Evolutionary conservation across 305 asterid genomes (phyloP), one percentile per base, ranked within the genome.

Genomic region (Fraxinus xanthoxyloides): DNA sequence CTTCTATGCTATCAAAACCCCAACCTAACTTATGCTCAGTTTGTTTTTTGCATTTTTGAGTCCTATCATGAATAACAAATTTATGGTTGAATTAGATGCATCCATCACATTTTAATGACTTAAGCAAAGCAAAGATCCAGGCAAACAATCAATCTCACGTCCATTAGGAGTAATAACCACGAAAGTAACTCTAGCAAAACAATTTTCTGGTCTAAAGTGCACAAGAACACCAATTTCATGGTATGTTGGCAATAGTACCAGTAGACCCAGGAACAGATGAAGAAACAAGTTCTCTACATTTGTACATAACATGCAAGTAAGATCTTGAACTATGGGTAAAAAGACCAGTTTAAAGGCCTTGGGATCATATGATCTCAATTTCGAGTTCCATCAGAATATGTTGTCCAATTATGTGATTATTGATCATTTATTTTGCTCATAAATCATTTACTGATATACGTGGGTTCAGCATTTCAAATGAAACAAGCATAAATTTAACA

Each of bases 331-430:
- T 36, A 72, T 13, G 36, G 38, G 65, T 72, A 46, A 61, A 77
- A 15, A 31, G 7, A 74, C 38, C 75, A 82, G 80, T 40, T 35
- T 72, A 56, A 46, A 75, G 35, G 26, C 54, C 59, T 12, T 28
- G 46, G 56, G 28, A 59, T 36, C 79, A 26, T 35, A 32, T 31
- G 79, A 78, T 63, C 75, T 40, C 10, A 38, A 67, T 51, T 34
- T 48, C 51, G 38, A 48, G 69, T 74, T 67, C 40, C 13, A 75
- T 21, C 35, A 32, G 34, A 65, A 21, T 79, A 28, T 48, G 75
- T 70, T 74, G 77, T 82, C 75, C 32, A 85, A 67, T 79, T 17
- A 76, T 36, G 84, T 80, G 59, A 19, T 48, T n/a, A 32, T 61
- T 59, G 67, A 38, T 36, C 61, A 80, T 70, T 30, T 61, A 7